Evolutionary conservation across 2,329 filamentous ascomycete genomes (phyloP), one percentile per base, ranked within the genome.

Genomic region (Aspergillus novofumigatus): DNA sequence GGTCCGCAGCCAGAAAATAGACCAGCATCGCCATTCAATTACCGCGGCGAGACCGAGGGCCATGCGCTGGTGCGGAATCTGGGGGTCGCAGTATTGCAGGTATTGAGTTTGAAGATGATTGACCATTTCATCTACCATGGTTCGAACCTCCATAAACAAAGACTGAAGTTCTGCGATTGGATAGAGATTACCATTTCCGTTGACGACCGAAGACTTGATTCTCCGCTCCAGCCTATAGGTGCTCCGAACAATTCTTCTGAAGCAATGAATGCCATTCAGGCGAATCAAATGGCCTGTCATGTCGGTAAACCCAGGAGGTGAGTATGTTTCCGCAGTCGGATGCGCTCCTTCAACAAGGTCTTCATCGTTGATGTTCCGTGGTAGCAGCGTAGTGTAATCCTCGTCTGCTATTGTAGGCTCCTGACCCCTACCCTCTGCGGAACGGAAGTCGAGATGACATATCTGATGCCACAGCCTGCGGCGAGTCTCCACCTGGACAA

Each of bases 261-360:
- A 59, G 23, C 51, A 57, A 29, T 57, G 57, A 9, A 59, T 53
- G 20, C 57, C 57, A 28, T 56, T 38, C 11, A 59, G 38, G 8
- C 57, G 57, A 29, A 59, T 54, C 41, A 59, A n/a, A 29, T 59
- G 57, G 2, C 44, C 50, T 10, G 57, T 59, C 57, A 59, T 59
- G 26, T 59, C 57, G 14, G 57, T 57, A 42, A 59, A 59, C 20
- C 57, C 54, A 26, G 50, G 52, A 23, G 25, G 23, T 21, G 52
- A 53, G 28, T 49, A 49, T 21, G 25, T 35, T 17, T 53, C 52
- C 2, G 25, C 20, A 7, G 26, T 49, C 5, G 26, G 28, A 35
- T 20, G 41, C 17, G 41, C 41, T 29, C 57, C 54, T 51, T 57
- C 57, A 23, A 54, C 41, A 7, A 59, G 54, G 17, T 57, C 54